These are phyloP conservation scores for Populus hybrid DNA, from an alignment of 441 rosid species.

Conservation along the genomic window DNA sequence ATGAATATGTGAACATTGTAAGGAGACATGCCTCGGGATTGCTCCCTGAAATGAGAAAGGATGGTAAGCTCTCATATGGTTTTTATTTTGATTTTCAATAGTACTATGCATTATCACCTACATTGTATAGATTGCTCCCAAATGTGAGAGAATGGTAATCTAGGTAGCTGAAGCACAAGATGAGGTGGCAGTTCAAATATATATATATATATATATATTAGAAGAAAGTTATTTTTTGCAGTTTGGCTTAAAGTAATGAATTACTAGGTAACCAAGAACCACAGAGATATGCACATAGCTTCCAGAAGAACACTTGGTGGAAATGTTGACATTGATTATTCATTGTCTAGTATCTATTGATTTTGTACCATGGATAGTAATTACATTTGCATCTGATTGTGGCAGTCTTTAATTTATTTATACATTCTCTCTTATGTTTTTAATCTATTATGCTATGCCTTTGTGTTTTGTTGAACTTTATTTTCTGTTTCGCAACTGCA, in stretches of 20 bases:
- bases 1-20: slow-evolving; percentile 73
- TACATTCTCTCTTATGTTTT: background rate
- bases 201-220: background rate
- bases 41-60: slow-evolving; percentile 95
- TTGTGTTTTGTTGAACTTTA: slow-evolving; percentile 8
- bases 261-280: background rate
- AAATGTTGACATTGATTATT: background rate
- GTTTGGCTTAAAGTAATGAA: no score
- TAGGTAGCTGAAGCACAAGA: background rate
- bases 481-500: slow-evolving; percentile 30
- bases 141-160: background rate
- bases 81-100: slow-evolving; percentile 2
- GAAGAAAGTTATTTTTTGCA: background rate
- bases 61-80: slow-evolving; percentile 51
- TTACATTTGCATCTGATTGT: background rate
- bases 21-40: slow-evolving; percentile 80
- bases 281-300: background rate
- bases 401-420: background rate
- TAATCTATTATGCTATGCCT: background rate
- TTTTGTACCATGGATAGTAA: background rate
- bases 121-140: background rate
- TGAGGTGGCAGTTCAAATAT: background rate
- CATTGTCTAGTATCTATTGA: background rate
- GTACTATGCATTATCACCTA: background rate
- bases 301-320: background rate